Percentiles rank a stretch among this genome's conserved stretches.
Conservation (phyloP, 176 grass and related monocot genomes). For the Cymbopogon citratus region DNA sequence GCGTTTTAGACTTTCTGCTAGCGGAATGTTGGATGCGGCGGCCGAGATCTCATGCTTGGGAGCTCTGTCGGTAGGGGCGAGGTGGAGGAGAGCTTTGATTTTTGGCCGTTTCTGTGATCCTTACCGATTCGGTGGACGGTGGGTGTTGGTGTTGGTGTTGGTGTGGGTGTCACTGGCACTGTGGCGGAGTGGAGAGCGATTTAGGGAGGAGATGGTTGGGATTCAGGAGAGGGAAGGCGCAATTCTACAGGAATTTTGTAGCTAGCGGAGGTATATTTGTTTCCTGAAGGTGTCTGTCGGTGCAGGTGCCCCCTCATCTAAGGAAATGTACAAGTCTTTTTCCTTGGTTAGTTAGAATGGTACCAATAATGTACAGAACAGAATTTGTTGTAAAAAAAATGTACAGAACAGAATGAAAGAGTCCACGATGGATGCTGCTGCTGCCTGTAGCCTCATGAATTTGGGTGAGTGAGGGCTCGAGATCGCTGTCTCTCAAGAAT, state of each 20-base stretch:
- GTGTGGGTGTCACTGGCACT: not conserved
- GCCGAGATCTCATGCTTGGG: constrained; percentile 30
- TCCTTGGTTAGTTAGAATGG: not conserved
- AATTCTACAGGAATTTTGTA: not conserved
- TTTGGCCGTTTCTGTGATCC: not conserved
- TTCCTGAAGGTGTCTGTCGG: not conserved
- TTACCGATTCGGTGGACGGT: not conserved
- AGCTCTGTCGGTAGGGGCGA: not conserved
- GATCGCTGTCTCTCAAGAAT: not conserved
- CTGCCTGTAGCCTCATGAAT: not conserved
- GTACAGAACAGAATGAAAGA: not conserved
- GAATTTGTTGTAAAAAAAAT: too few relatives aligned
- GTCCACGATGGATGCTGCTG: not conserved
- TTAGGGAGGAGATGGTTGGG: not conserved
- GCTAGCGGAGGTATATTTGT: not conserved
- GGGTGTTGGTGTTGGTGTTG: too few relatives aligned
- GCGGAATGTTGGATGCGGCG: not conserved
- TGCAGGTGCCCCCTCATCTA: constrained; percentile 19
- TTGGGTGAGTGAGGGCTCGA: not conserved
- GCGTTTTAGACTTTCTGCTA: not conserved
- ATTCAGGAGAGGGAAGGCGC: not conserved
- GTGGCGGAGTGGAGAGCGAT: constrained; percentile 9
- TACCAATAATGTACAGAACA: not conserved
- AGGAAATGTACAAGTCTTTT: not conserved
- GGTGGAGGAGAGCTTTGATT: not conserved